phyloP scores from a whole-genome alignment of 306 rosid genomes.

The Canavalia gladiata region DNA sequence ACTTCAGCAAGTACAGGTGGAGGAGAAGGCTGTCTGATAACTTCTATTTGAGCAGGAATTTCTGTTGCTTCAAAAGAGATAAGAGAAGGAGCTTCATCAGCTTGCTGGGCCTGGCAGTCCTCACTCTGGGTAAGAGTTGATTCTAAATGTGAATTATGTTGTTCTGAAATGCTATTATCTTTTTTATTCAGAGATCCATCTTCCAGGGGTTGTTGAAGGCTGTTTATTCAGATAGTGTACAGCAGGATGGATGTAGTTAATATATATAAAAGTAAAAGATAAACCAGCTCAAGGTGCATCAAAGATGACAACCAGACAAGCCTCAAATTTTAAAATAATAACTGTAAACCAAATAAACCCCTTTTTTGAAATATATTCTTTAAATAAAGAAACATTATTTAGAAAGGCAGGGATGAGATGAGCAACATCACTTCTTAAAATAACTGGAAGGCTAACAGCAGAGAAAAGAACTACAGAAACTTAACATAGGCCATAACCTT shows the following conservation, averaged over 20 bases:
- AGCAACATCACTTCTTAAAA: neutral
- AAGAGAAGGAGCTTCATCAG: constrained; percentile 69
- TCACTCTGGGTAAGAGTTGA: constrained; percentile 58
- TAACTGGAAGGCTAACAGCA: neutral
- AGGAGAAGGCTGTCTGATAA: constrained; percentile 88
- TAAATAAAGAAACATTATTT: neutral
- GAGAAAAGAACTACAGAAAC: constrained; percentile 34
- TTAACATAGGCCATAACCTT: constrained; percentile 62
- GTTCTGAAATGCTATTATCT: constrained; percentile 56
- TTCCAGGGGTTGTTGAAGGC: constrained; percentile 66
- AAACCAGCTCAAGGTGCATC: constrained; percentile 31
- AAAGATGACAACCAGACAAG: neutral
- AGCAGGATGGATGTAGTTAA: constrained; percentile 35
- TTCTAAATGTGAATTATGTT: constrained; percentile 56
- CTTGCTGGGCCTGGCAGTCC: constrained; percentile 48
- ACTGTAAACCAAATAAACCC: constrained; percentile 18
- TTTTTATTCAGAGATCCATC: constrained; percentile 54
- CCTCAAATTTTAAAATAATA: neutral
- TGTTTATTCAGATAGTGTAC: constrained; percentile 58
- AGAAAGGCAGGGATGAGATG: constrained; percentile 33
- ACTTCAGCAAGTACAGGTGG: constrained; percentile 96
- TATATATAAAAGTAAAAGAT: constrained; percentile 29
- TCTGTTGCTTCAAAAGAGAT: constrained; percentile 78
- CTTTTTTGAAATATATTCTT: neutral
- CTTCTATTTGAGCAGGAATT: constrained; percentile 58